These are phyloP conservation scores for Durotheca rogersii DNA, from an alignment of 495 filamentous ascomycete species.

Conservation along the genomic window DNA sequence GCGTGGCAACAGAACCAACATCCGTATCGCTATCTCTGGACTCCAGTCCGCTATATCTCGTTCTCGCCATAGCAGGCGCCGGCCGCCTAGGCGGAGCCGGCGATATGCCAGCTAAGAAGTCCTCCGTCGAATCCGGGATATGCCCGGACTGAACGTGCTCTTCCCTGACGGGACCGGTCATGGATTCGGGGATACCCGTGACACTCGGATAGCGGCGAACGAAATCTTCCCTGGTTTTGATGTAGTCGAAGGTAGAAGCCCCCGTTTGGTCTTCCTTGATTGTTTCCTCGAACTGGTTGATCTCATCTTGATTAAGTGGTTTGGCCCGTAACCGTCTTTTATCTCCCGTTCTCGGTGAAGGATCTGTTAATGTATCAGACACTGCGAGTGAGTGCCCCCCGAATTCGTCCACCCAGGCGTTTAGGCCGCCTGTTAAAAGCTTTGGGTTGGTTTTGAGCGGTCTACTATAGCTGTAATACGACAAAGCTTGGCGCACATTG, in stretches of 20 bases:
- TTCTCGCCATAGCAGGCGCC: constrained; percentile 79
- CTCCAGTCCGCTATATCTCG: constrained; percentile 85
- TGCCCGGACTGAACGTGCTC: constrained; percentile 11
- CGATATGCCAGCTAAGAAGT: constrained; percentile 37
- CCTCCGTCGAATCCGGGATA: constrained; percentile 27
- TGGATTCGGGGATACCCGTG: constrained; percentile 71
- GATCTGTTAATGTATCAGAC: constrained; percentile 27
- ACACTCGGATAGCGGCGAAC: constrained; percentile 77
- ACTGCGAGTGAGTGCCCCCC: constrained; percentile 65
- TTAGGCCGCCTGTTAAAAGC: constrained; percentile 76
- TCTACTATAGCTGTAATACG: constrained; percentile 74
- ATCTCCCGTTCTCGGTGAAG: constrained; percentile 22
- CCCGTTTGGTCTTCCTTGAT: constrained; percentile 47
- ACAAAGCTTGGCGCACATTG: constrained; percentile 74
- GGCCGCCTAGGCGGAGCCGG: constrained; percentile 62
- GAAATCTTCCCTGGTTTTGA: constrained; percentile 69
- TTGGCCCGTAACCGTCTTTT: constrained; percentile 15
- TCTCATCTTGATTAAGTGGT: constrained; percentile 37
- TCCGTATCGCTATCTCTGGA: constrained; percentile 47
- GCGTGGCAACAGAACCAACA: constrained; percentile 38
- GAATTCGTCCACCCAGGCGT: constrained; percentile 79
- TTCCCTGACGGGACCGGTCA: constrained; percentile 48
- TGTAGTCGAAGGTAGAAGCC: constrained; percentile 43
- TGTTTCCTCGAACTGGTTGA: constrained; percentile 42
- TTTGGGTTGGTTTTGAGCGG: constrained; percentile 68